These are phyloP conservation scores for Epichloe aotearoae DNA, from an alignment of 2,329 filamentous ascomycete genomes.

Conservation along the genomic window DNA sequence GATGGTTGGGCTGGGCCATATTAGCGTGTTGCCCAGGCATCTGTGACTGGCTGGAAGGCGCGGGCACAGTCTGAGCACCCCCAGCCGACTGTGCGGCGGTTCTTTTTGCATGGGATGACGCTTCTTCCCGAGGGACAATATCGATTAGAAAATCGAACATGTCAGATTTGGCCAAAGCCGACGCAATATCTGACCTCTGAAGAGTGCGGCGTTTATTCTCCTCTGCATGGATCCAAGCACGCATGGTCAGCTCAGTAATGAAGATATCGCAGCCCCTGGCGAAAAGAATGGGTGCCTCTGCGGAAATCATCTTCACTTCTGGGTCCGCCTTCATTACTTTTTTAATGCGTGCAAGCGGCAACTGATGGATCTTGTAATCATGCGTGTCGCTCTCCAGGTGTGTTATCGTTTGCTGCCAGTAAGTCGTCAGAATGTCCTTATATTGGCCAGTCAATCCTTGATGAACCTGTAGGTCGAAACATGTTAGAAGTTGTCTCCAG, in stretches of 20 bases:
- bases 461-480: slow-evolving; percentile 55
- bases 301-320: slow-evolving; percentile 99
- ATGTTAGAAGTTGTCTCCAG: not conserved
- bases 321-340: slow-evolving; percentile 99
- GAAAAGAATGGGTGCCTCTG: slow-evolving; percentile 93
- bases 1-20: slow-evolving; percentile 42
- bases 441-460: slow-evolving; percentile 88
- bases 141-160: slow-evolving; percentile 99
- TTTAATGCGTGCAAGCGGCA: slow-evolving; percentile 96
- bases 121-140: slow-evolving; percentile 93
- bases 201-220: slow-evolving; percentile 96
- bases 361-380: slow-evolving; percentile 96
- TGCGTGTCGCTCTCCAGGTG: slow-evolving; percentile 90
- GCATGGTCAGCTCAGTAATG: slow-evolving; percentile 97
- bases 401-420: slow-evolving; percentile 97
- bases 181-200: slow-evolving; percentile 92
- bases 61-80: slow-evolving; percentile 30
- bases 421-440: slow-evolving; percentile 94
- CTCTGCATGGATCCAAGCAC: slow-evolving; percentile 97
- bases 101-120: slow-evolving; percentile 72
- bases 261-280: slow-evolving; percentile 99
- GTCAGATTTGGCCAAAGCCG: slow-evolving; percentile 89
- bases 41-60: slow-evolving; percentile 36
- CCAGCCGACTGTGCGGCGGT: slow-evolving; percentile 38
- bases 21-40: slow-evolving; percentile 38